phyloP scores from a whole-genome alignment of 2,329 filamentous ascomycete genomes.

The Phoma sp. region DNA sequence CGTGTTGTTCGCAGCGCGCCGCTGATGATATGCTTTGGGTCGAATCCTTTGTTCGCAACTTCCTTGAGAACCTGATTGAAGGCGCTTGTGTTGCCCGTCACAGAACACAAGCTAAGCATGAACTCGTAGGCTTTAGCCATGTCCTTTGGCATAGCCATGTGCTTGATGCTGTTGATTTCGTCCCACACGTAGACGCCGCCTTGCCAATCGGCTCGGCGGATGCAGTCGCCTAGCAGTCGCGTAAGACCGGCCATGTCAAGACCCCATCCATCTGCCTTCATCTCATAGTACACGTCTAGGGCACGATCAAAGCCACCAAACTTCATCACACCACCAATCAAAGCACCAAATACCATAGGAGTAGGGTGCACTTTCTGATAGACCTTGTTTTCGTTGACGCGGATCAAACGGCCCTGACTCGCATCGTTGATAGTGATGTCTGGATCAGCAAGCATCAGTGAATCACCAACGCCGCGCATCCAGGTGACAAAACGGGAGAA shows the following conservation, averaged over 20 bases:
- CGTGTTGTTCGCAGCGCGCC: conserved; percentile 24
- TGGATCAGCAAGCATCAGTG: conserved; percentile 51
- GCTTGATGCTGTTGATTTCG: conserved; percentile 47
- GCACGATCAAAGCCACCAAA: conserved; percentile 55
- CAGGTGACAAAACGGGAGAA: conserved; percentile 50
- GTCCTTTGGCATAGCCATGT: conserved; percentile 24
- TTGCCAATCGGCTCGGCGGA: conserved; percentile 46
- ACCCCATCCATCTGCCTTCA: conserved; percentile 55
- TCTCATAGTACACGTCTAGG: conserved; percentile 50
- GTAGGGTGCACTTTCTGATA: conserved; percentile 54
- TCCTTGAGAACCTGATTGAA: conserved; percentile 43
- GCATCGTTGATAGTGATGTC: conserved; percentile 46
- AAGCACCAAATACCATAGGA: conserved; percentile 51
- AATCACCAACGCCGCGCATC: conserved; percentile 51
- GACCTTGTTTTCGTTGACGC: conserved; percentile 35
- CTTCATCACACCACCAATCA: conserved; percentile 52
- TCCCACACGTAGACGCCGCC: conserved; percentile 50
- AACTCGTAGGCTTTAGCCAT: conserved; percentile 39
- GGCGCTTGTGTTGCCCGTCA: conserved; percentile 38
- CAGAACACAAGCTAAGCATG: conserved; percentile 43
- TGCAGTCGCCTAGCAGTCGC: conserved; percentile 51
- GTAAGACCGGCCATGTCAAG: conserved; percentile 49
- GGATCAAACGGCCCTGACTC: conserved; percentile 34
- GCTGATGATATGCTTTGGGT: conserved; percentile 34
- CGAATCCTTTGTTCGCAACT: conserved; percentile 29